These are phyloP conservation scores for Ambispora gerdemannii DNA, from an alignment of 192 early-diverging fungal genomes.

Conservation along the genomic window DNA sequence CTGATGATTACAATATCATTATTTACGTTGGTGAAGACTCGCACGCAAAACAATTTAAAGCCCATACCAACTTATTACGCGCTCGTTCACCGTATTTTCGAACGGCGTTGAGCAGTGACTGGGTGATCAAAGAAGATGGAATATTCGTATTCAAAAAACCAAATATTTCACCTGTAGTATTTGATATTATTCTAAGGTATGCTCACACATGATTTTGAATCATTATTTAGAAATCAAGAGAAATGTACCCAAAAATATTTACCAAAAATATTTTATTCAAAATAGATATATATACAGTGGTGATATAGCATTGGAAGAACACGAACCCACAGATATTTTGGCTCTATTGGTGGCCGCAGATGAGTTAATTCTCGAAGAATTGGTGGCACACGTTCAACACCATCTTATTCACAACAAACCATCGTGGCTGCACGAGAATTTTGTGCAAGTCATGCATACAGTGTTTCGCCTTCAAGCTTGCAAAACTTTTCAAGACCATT, in stretches of 20 bases:
- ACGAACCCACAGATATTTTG: not conserved
- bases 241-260: not conserved
- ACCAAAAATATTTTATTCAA: not conserved
- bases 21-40: slow-evolving; percentile 5
- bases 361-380: slow-evolving; percentile 23
- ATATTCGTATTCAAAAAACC: slow-evolving; percentile 21
- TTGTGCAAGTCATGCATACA: slow-evolving; percentile 3
- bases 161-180: slow-evolving; percentile 26
- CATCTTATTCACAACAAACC: slow-evolving; percentile 19
- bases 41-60: slow-evolving; percentile 12
- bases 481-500: slow-evolving; percentile 13
- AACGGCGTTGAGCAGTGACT: not conserved
- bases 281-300: slow-evolving; percentile 27
- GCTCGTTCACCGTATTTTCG: slow-evolving; percentile 20
- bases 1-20: slow-evolving; percentile 24
- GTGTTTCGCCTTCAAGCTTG: not conserved
- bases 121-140: not conserved
- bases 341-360: slow-evolving; percentile 13
- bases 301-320: not conserved
- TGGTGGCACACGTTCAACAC: not conserved
- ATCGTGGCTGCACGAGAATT: slow-evolving; percentile 6
- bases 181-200: slow-evolving; percentile 20
- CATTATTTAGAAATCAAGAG: not conserved
- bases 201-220: not conserved
- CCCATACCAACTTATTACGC: slow-evolving; percentile 12